These are phyloP conservation scores for Kickxella alabastrina DNA, from an alignment of 192 early-diverging fungal species.

Conservation along the genomic window DNA sequence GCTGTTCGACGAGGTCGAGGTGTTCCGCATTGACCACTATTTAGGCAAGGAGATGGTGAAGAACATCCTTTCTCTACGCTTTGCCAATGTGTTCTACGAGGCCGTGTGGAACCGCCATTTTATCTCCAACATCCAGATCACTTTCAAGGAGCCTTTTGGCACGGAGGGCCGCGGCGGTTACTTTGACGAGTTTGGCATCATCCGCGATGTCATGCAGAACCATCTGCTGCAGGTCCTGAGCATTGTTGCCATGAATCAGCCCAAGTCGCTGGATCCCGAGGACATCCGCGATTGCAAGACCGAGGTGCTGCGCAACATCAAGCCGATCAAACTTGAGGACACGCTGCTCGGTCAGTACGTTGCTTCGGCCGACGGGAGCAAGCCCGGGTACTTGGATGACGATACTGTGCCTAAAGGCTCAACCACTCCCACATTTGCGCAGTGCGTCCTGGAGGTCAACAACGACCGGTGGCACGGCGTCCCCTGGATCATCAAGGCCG, in stretches of 20 bases:
- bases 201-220: slow-evolving; percentile 93
- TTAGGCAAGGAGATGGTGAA: slow-evolving; percentile 99
- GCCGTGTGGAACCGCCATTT: slow-evolving; percentile 81
- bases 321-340: slow-evolving; percentile 71
- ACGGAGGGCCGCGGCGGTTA: slow-evolving; percentile 96
- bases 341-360: slow-evolving; percentile 88
- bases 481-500: slow-evolving; percentile 67
- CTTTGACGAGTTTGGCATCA: slow-evolving; percentile 97
- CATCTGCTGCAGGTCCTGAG: slow-evolving; percentile 90
- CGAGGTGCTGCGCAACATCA: slow-evolving; percentile 75
- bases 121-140: slow-evolving; percentile 92
- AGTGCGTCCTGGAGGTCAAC: slow-evolving; percentile 77
- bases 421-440: slow-evolving; percentile 87
- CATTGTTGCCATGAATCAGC: slow-evolving; percentile 92
- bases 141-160: slow-evolving; percentile 94
- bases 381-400: slow-evolving; percentile 89
- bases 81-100: slow-evolving; percentile 89
- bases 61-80: slow-evolving; percentile 85
- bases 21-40: slow-evolving; percentile 97
- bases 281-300: slow-evolving; percentile 93
- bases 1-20: slow-evolving; percentile 82
- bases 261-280: slow-evolving; percentile 76
- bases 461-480: slow-evolving; percentile 86
- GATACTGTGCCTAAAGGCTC: slow-evolving; percentile 79
- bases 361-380: slow-evolving; percentile 66